These are phyloP conservation scores for Daldinia vernicosa DNA, from an alignment of 495 filamentous ascomycete species.

Conservation along the genomic window DNA sequence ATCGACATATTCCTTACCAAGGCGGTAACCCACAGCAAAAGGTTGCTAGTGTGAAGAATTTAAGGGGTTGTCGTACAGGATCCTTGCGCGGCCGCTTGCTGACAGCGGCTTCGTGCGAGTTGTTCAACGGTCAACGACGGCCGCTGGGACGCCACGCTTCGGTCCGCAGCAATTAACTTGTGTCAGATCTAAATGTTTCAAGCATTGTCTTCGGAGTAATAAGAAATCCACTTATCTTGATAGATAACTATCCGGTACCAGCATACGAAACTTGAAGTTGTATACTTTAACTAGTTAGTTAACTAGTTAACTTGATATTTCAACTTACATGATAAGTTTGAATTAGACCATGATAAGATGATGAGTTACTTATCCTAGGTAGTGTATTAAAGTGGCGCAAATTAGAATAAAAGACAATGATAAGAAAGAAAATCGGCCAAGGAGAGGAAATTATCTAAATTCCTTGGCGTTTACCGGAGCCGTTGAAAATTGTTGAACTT, in stretches of 20 bases:
- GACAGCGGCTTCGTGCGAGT: conserved; percentile 19
- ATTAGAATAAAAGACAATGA: conserved; percentile 2
- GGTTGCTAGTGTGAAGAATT: neutral
- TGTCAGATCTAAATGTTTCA: conserved; percentile 7
- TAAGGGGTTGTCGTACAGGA: conserved; percentile 16
- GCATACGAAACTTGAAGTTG: neutral
- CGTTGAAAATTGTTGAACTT: conserved; percentile 9
- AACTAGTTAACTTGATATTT: neutral
- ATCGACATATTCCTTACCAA: neutral
- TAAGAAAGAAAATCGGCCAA: neutral
- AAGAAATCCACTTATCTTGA: conserved; percentile 7
- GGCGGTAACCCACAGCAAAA: conserved; percentile 27
- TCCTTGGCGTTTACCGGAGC: conserved; percentile 14
- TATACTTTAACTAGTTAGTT: neutral
- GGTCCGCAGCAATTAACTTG: conserved; percentile 2
- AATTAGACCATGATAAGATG: neutral
- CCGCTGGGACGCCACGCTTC: conserved; percentile 16
- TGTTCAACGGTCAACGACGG: conserved; percentile 8
- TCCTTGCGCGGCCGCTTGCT: conserved; percentile 24
- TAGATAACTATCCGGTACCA: neutral
- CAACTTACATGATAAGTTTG: neutral
- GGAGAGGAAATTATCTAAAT: conserved; percentile 13
- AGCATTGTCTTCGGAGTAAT: conserved; percentile 2
- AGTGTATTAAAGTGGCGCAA: neutral
- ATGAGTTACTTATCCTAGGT: neutral